A percentile compares a stretch with the other conserved stretches of the same genome.
phyloP scores from a whole-genome alignment of 768 basidiomycete species.

The Gautieria morchelliformis region DNA sequence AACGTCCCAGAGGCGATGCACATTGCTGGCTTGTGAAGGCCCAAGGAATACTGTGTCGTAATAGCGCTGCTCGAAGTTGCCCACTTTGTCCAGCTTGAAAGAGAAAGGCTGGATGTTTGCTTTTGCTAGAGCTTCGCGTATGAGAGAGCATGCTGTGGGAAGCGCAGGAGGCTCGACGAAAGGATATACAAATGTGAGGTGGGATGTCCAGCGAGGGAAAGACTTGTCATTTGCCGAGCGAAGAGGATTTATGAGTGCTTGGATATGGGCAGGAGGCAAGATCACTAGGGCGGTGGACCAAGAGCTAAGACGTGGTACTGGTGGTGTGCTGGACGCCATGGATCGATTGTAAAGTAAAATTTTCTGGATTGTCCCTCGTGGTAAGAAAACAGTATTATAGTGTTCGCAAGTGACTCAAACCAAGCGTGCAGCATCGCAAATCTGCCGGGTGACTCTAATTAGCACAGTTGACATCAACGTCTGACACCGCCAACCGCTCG shows the following conservation, averaged over 20 bases:
- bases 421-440: not conserved
- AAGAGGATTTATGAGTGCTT: conserved; percentile 10
- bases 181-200: conserved; percentile 15
- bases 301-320: conserved; percentile 38
- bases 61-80: conserved; percentile 8
- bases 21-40: conserved; percentile 2
- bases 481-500: not conserved
- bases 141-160: not conserved
- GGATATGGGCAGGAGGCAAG: conserved; percentile 12
- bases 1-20: conserved; percentile 12
- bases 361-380: not conserved
- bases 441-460: not conserved
- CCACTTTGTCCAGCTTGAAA: conserved; percentile 11
- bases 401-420: not conserved
- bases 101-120: conserved; percentile 12
- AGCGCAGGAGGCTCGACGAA: conserved; percentile 10
- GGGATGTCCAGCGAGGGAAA: conserved; percentile 15
- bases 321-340: conserved; percentile 24
- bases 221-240: conserved; percentile 15
- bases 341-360: conserved; percentile 13
- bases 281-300: conserved; percentile 20
- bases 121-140: conserved; percentile 6
- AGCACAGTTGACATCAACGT: too few species aligned
- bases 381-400: not conserved
- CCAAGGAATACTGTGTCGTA: conserved; percentile 16